Evolutionary conservation across 2,329 filamentous ascomycete genomes (phyloP).

Genomic region (Pyrenochaeta sp.): DNA sequence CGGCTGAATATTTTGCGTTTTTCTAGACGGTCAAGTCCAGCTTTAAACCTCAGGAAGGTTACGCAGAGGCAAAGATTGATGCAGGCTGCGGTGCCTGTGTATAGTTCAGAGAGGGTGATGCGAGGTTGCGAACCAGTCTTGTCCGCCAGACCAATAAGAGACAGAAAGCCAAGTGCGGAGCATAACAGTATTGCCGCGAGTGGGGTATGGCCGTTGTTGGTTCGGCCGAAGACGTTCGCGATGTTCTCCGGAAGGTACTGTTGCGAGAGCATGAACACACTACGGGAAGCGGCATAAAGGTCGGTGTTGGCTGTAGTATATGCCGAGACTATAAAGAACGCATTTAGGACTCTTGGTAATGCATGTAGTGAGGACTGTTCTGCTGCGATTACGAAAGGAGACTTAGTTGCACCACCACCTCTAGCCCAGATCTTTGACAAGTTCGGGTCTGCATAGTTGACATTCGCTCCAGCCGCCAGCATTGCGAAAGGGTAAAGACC

Average conservation of each 20-base stretch:
- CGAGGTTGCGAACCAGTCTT: conserved; percentile 35
- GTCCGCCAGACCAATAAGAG: conserved; percentile 35
- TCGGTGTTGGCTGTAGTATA: conserved; percentile 44
- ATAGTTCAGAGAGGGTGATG: conserved; percentile 36
- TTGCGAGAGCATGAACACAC: conserved; percentile 39
- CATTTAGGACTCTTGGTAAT: conserved; percentile 33
- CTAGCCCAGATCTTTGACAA: conserved; percentile 31
- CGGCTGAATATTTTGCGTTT: conserved; percentile 31
- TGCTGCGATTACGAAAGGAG: conserved; percentile 40
- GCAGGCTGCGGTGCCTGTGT: conserved; percentile 35
- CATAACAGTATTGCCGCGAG: conserved; percentile 39
- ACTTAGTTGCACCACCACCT: conserved; percentile 12
- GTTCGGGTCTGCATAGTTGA: conserved; percentile 39
- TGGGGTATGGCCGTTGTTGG: conserved; percentile 42
- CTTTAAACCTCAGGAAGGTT: conserved; percentile 41
- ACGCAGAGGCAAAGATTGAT: conserved; percentile 40
- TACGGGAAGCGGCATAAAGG: conserved; percentile 41
- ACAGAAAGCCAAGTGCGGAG: conserved; percentile 36
- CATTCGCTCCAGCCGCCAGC: conserved; percentile 38
- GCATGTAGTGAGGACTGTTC: conserved; percentile 27
- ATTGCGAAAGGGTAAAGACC: conserved; percentile 35
- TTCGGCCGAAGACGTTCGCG: conserved; percentile 33
- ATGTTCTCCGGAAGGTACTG: conserved; percentile 27
- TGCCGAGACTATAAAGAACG: conserved; percentile 43
- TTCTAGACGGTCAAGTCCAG: conserved; percentile 25